Evolutionary conservation across 2,329 filamentous ascomycete genomes (phyloP), one percentile per base, ranked within the genome.

Genomic region (Chrysoporthe deuterocubensis): DNA sequence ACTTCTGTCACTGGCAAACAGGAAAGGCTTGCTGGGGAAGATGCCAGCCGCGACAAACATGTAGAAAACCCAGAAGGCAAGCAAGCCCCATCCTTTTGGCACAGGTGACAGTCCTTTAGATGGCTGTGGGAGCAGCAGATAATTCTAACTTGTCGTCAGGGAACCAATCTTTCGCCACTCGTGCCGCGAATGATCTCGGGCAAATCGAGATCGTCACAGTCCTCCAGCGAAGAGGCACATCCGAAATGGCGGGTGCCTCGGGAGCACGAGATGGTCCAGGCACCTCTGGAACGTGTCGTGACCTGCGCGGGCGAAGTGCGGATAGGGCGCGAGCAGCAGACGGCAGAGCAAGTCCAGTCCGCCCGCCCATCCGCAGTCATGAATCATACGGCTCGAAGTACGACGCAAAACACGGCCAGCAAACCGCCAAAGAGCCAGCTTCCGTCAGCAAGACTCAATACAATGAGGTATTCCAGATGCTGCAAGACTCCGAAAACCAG

Each of bases 341-440:
- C n/a, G 32, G 54, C 34, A 18, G 54, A 57, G 54, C 32, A 40
- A 57, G 54, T 16, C 54, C 54, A n/a, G 6, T 32, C 3, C 54
- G 54, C 34, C 54, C 54, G 9, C 14, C 54, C 26, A 13, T n/a
- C 32, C 54, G 54, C 34, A 57, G 34, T 9, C 54, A 57, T 16
- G 54, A 57, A 57, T 57, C 54, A 21, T 57, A 57, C 34, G n/a
- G 18, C 32, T 18, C 54, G 14, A 57, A 57, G 32, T 40, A 57
- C 54, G 54, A 57, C 18, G 5, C 32, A 2, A 57, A 57, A 18
- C 40, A 57, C 18, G 54, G 54, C 54, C 54, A 57, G 18, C 54
- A 57, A 26, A 18, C 16, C 34, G 34, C 54, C 54, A 57, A 18
- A 57, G 32, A 57, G 34, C 32, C 54, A 21, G 14, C 54, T 21